Conservation (phyloP, 2,329 filamentous ascomycete species). For the Aspergillus brunneoviolaceus region DNA sequence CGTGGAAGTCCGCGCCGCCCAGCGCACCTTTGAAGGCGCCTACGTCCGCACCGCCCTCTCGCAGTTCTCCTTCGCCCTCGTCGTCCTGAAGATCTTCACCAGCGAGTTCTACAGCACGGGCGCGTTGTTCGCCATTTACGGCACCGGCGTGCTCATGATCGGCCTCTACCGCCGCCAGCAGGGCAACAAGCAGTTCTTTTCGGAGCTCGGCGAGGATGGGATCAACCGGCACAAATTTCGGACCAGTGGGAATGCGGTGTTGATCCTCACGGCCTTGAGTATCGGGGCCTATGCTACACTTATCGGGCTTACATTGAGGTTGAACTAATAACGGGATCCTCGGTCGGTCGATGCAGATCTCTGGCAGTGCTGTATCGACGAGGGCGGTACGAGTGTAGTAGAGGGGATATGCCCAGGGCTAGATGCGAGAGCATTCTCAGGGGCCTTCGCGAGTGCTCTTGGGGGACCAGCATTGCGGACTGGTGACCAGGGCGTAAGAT, state of each 20-base stretch:
- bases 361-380: too few species aligned
- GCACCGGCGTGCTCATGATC: slow-evolving; percentile 77
- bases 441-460: too few species aligned
- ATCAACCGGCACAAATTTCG: slow-evolving; percentile 61
- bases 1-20: slow-evolving; percentile 89
- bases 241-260: slow-evolving; percentile 66
- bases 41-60: slow-evolving; percentile 93
- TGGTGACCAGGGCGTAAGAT: too few species aligned
- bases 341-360: too few species aligned
- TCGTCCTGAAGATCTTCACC: slow-evolving; percentile 96
- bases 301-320: slow-evolving; percentile 58
- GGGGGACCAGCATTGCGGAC: too few species aligned
- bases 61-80: slow-evolving; percentile 91
- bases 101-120: slow-evolving; percentile 95
- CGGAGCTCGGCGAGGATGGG: slow-evolving; percentile 56
- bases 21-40: slow-evolving; percentile 94
- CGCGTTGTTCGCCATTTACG: slow-evolving; percentile 92
- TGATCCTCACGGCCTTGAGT: slow-evolving; percentile 62
- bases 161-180: slow-evolving; percentile 84
- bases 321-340: slow-evolving; percentile 29
- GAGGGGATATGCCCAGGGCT: too few species aligned
- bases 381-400: too few species aligned
- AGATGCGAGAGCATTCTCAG: too few species aligned
- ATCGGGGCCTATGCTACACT: slow-evolving; percentile 62
- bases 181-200: slow-evolving; percentile 91